A percentile compares a stretch with the other conserved stretches of the same genome.
Conservation (phyloP, 2,329 filamentous ascomycete genomes). For the Neurospora sp. region DNA sequence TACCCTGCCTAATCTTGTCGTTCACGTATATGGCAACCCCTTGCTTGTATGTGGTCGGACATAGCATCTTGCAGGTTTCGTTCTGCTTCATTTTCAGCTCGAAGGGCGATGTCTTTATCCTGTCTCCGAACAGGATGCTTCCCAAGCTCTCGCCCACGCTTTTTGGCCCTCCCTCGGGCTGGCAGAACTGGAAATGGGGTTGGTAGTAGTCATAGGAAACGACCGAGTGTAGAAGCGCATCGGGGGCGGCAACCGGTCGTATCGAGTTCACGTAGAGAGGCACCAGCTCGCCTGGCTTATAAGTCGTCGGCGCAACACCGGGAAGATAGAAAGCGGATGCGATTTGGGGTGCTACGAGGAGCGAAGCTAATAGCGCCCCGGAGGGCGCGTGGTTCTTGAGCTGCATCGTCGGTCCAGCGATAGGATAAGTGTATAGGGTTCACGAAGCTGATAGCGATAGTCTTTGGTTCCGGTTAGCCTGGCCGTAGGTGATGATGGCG, state of each 20-base stretch:
- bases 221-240: constrained; percentile 80
- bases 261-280: constrained; percentile 89
- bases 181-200: constrained; percentile 77
- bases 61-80: constrained; percentile 78
- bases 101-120: constrained; percentile 94
- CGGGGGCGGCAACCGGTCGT: constrained; percentile 68
- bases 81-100: constrained; percentile 79
- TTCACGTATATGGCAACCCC: constrained; percentile 72
- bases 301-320: constrained; percentile 88
- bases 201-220: constrained; percentile 97
- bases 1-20: constrained; percentile 69
- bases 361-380: constrained; percentile 38
- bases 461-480: background rate
- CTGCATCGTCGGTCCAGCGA: constrained; percentile 30
- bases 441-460: background rate
- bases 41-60: constrained; percentile 54
- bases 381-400: constrained; percentile 35
- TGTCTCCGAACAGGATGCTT: constrained; percentile 93
- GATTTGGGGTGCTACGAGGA: constrained; percentile 43
- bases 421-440: background rate
- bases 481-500: background rate
- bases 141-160: constrained; percentile 82
- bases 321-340: constrained; percentile 85
- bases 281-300: constrained; percentile 68
- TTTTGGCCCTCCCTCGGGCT: constrained; percentile 65